Conservation (phyloP, 1,139 yeast genomes). For the Neolecta irregularis region DNA sequence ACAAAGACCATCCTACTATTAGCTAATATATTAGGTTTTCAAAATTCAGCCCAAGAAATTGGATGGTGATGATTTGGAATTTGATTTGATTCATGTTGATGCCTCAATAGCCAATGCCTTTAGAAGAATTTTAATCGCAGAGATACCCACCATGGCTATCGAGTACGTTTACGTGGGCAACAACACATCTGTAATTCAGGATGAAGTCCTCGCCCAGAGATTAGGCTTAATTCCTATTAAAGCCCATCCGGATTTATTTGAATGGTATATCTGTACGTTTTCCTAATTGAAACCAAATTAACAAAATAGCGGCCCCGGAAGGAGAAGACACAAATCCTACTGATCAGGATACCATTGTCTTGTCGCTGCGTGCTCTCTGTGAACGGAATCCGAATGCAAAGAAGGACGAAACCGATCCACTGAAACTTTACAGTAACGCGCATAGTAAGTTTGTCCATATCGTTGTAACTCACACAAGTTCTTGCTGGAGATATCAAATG, state of each 20-base stretch:
- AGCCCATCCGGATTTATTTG: slow-evolving; percentile 75
- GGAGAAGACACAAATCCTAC: slow-evolving; percentile 33
- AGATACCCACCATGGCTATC: slow-evolving; percentile 90
- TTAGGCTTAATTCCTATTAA: slow-evolving; percentile 82
- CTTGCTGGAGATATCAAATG: slow-evolving; percentile 80
- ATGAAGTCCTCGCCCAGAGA: slow-evolving; percentile 90
- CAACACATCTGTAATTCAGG: slow-evolving; percentile 92
- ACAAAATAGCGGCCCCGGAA: slow-evolving; percentile 13
- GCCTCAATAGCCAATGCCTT: slow-evolving; percentile 92
- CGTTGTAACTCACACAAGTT: slow-evolving; percentile 24
- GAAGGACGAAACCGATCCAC: slow-evolving; percentile 64
- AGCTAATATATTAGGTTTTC: slow-evolving; percentile 27
- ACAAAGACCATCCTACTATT: slow-evolving; percentile 2
- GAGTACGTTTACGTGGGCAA: slow-evolving; percentile 80
- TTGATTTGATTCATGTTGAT: slow-evolving; percentile 74
- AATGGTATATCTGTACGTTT: slow-evolving; percentile 53
- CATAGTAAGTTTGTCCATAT: slow-evolving; percentile 21
- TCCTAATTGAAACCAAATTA: slow-evolving; percentile 31
- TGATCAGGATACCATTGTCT: slow-evolving; percentile 76
- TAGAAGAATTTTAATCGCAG: slow-evolving; percentile 91
- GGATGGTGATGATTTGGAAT: slow-evolving; percentile 60
- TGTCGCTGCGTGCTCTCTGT: slow-evolving; percentile 68
- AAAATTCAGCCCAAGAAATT: slow-evolving; percentile 46
- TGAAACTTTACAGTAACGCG: slow-evolving; percentile 65
- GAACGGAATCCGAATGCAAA: slow-evolving; percentile 76